A percentile compares a stretch with the other conserved stretches of the same genome.
Conservation (phyloP, 371 early-diverging fungal genomes). For the Choanephora cucurbitarum region DNA sequence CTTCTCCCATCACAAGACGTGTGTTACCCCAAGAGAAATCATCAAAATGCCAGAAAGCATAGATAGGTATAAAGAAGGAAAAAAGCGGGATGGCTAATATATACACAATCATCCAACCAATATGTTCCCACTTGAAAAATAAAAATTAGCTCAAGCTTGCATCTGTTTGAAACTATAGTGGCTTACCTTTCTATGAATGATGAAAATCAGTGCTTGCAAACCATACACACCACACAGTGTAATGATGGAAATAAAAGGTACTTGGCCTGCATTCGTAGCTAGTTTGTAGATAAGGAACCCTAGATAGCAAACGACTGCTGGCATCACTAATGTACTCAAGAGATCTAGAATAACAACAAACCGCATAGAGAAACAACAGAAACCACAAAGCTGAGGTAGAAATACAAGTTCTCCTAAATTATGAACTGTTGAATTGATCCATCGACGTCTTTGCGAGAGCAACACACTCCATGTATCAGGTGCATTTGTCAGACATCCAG, state of each 20-base stretch:
- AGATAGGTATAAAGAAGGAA: slow-evolving; percentile 78
- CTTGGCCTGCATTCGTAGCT: slow-evolving; percentile 41
- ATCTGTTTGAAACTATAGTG: no score
- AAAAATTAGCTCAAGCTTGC: background rate
- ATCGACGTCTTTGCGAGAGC: slow-evolving; percentile 92
- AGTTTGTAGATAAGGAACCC: slow-evolving; percentile 65
- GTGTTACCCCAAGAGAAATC: slow-evolving; percentile 98
- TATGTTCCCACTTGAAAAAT: slow-evolving; percentile 74
- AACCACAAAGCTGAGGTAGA: slow-evolving; percentile 88
- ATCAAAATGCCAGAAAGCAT: slow-evolving; percentile 96
- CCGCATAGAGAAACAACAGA: slow-evolving; percentile 95
- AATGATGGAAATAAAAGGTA: slow-evolving; percentile 62
- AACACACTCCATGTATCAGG: slow-evolving; percentile 94
- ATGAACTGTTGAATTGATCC: slow-evolving; percentile 97
- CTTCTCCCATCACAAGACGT: slow-evolving; percentile 77
- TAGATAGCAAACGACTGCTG: slow-evolving; percentile 86
- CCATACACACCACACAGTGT: slow-evolving; percentile 79
- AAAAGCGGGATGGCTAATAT: slow-evolving; percentile 82
- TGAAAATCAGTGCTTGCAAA: slow-evolving; percentile 82
- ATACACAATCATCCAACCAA: slow-evolving; percentile 96
- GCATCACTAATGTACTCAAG: slow-evolving; percentile 86
- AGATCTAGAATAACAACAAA: slow-evolving; percentile 92
- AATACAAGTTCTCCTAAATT: slow-evolving; percentile 89
- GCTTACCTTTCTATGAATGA: slow-evolving; percentile 74
- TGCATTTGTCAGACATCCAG: slow-evolving; percentile 93